Evolutionary conservation across 169 alveolate genomes (phyloP).

Genomic region (Eimeria tenella): DNA sequence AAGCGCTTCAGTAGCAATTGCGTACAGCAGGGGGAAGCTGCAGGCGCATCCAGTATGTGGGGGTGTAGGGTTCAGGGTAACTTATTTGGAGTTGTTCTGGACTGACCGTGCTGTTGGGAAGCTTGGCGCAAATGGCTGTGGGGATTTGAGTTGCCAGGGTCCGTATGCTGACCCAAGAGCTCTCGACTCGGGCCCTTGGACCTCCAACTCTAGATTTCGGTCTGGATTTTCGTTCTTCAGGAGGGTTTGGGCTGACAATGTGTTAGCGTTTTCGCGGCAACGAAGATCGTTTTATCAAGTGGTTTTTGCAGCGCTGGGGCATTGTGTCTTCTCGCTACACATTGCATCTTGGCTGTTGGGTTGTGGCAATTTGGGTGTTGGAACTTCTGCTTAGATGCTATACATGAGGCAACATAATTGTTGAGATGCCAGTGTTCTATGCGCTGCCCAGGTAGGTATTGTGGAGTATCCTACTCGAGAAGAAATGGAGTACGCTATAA

Average conservation of each 20-base stretch:
- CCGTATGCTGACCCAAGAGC: constrained; percentile 45
- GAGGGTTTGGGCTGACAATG: constrained; percentile 47
- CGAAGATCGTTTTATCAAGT: constrained; percentile 29
- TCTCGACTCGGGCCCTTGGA: constrained; percentile 48
- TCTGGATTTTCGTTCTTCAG: constrained; percentile 22
- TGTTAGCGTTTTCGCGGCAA: constrained; percentile 36
- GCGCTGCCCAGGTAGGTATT: constrained; percentile 45
- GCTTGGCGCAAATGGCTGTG: constrained; percentile 38
- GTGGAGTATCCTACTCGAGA: constrained; percentile 55
- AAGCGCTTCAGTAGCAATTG: background rate
- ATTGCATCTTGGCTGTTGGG: constrained; percentile 16
- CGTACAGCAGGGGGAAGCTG: background rate
- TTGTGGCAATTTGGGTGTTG: constrained; percentile 41
- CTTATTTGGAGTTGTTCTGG: constrained; percentile 50
- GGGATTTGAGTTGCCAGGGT: constrained; percentile 41
- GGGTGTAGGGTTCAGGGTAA: constrained; percentile 64
- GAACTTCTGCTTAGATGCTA: background rate
- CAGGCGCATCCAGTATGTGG: constrained; percentile 46
- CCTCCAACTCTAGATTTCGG: constrained; percentile 12
- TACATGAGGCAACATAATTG: background rate
- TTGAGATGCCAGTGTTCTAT: background rate
- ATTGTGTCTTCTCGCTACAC: background rate
- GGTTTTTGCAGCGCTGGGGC: constrained; percentile 48
- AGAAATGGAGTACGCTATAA: constrained; percentile 70
- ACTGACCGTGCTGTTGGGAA: constrained; percentile 41